Evolutionary conservation across 2,329 filamentous ascomycete genomes (phyloP).

Genomic region (Fusarium drepaniforme): DNA sequence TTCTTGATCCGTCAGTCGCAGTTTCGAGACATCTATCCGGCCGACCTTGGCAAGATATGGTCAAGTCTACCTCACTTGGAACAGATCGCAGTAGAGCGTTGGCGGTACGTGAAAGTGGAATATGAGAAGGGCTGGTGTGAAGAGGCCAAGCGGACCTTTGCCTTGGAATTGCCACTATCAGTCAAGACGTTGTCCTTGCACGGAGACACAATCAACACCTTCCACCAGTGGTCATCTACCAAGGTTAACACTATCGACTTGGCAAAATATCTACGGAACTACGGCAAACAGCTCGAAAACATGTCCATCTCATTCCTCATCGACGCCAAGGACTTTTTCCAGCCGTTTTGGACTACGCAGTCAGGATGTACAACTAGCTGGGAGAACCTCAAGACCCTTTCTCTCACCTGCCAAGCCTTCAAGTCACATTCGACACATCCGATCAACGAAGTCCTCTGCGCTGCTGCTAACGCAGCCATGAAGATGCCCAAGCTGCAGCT

Average conservation of each 20-base stretch:
- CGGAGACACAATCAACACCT: background rate
- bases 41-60: background rate
- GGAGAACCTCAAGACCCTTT: background rate
- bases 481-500: conserved; percentile 18
- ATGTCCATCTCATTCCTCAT: conserved; percentile 18
- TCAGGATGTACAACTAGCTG: background rate
- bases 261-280: conserved; percentile 7
- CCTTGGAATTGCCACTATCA: background rate
- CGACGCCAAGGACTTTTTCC: conserved; percentile 20
- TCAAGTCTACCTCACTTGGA: background rate
- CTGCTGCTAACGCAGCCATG: background rate
- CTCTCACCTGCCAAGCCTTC: background rate
- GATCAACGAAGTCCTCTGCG: background rate
- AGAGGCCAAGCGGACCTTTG: background rate
- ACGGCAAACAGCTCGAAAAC: background rate
- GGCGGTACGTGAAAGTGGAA: background rate
- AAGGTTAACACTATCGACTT: background rate
- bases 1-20: conserved; percentile 21
- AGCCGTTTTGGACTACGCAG: background rate
- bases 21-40: background rate
- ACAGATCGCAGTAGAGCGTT: conserved; percentile 4
- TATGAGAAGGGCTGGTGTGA: background rate
- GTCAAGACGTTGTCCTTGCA: conserved; percentile 12
- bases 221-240: background rate
- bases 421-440: background rate